Conservation (phyloP, 805 yeast genomes). For the Starmera caribaea region DNA sequence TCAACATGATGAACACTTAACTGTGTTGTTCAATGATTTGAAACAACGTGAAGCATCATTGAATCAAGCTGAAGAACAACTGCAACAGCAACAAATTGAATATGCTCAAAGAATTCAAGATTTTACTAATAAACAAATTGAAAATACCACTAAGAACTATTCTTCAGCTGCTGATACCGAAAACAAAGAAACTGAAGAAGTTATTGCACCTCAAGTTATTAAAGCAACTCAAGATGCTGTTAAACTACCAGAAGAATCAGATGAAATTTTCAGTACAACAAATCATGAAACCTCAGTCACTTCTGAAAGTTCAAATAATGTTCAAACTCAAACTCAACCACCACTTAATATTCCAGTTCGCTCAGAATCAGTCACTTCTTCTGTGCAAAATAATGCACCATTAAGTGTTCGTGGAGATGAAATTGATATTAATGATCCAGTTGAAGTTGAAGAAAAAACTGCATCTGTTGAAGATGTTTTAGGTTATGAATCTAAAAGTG, state of each 20-base stretch:
- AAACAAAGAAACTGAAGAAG: slow-evolving; percentile 14
- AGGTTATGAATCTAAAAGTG: slow-evolving; percentile 16
- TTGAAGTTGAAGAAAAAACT: slow-evolving; percentile 13
- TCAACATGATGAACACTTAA: slow-evolving; percentile 27
- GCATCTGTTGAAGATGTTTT: slow-evolving; percentile 23
- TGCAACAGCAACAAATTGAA: slow-evolving; percentile 26
- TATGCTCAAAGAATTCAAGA: slow-evolving; percentile 30
- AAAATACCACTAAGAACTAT: slow-evolving; percentile 20
- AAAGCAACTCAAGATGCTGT: slow-evolving; percentile 5
- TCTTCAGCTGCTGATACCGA: slow-evolving; percentile 14
- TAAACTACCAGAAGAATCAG: no score
- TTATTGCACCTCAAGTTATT: slow-evolving; percentile 21
- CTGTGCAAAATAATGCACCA: slow-evolving; percentile 89
- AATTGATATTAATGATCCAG: slow-evolving; percentile 18
- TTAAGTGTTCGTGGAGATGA: slow-evolving; percentile 77
- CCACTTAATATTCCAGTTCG: slow-evolving; percentile 28
- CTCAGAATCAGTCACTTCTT: slow-evolving; percentile 78
- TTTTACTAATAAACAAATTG: slow-evolving; percentile 28
- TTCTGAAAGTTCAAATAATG: slow-evolving; percentile 22
- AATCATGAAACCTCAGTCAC: background rate
- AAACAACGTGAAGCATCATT: slow-evolving; percentile 26
- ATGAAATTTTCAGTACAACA: no score
- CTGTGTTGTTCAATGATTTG: slow-evolving; percentile 24
- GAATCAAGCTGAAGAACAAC: slow-evolving; percentile 29
- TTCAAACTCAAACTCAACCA: no score